Conservation (phyloP, 305 asterid species). For the Andrographis paniculata region DNA sequence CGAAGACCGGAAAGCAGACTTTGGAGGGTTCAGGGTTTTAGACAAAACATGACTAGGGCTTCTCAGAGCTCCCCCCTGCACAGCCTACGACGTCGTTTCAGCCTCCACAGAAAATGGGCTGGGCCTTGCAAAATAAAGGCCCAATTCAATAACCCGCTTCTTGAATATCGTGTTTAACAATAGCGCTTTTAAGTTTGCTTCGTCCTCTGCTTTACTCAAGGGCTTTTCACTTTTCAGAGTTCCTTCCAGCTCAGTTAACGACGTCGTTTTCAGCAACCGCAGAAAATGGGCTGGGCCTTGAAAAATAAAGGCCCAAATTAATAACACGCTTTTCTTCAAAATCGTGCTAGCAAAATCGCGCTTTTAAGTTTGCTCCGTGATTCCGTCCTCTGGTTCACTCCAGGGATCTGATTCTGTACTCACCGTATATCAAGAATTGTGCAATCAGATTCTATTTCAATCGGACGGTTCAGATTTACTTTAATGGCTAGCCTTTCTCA, state of each 20-base stretch:
- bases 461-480: constrained; percentile 13
- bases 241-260: background rate
- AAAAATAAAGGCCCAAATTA: too few species aligned
- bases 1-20: background rate
- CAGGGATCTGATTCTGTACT: constrained; percentile 27
- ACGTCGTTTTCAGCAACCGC: background rate
- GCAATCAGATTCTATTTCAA: constrained; percentile 1
- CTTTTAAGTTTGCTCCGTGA: constrained; percentile 3
- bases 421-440: background rate
- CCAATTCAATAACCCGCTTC: background rate
- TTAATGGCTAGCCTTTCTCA: background rate
- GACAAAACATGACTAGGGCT: constrained; percentile 12
- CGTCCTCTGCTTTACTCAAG: constrained; percentile 10
- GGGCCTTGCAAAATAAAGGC: constrained; percentile 1
- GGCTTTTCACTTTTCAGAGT: constrained; percentile 12
- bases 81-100: background rate
- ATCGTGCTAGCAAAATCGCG: background rate
- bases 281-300: background rate
- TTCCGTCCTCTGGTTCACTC: constrained; percentile 9
- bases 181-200: constrained; percentile 6
- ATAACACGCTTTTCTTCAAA: background rate
- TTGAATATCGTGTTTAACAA: too few species aligned
- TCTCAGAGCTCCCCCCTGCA: background rate
- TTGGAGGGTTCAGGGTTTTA: constrained; percentile 22
- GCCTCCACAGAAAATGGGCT: background rate